Evolutionary conservation across 2,329 filamentous ascomycete genomes (phyloP), one percentile per base, ranked within the genome.

Genomic region (Madurella mycetomatis): DNA sequence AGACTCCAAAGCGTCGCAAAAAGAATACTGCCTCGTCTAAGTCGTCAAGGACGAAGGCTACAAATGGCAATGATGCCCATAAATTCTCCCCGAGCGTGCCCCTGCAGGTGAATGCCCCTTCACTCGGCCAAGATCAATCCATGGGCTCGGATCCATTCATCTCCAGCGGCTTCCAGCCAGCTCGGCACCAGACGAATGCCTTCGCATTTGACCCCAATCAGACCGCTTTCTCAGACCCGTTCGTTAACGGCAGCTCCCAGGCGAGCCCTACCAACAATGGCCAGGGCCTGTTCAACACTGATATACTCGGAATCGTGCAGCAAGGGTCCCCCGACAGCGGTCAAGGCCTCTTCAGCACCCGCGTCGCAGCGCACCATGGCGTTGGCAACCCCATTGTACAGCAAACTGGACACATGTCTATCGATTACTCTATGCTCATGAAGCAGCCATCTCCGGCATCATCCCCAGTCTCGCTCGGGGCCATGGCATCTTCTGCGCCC

Each of bases 101-200:
- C 15, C 53, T 42, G 18, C 45, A 49, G 12, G 40, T 25, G 13
- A 16, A 32, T 5, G 34, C n/a, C n/a, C 9, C 41, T 16, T 45
- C 49, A 2, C 49, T 49, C 30, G 49, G 54, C 19, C 49, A 50
- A 7, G 42, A 50, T 9, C 54, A 56, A 25, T 31, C 32, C 41
- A 49, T 42, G 54, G 47, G 12, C 18, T 17, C 42, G 15, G 54
- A 56, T 34, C 54, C 54, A 5, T 52, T 56, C 30, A 25, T 25
- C 25, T 3, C 25, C 25, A 25, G 25, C 25, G 25, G 25, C 25
- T 25, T 25, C 25, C 25, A 25, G 25, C 25, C 25, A 7, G 25
- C 25, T 25, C 25, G 4, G 3, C 25, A 25, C 4, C 25, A 25
- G 25, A 7, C 25, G 25, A 25, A 25, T 25, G 25, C 7, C 25